phyloP scores from a whole-genome alignment of 2,329 filamentous ascomycete genomes.

The Diaporthe aspalathi region DNA sequence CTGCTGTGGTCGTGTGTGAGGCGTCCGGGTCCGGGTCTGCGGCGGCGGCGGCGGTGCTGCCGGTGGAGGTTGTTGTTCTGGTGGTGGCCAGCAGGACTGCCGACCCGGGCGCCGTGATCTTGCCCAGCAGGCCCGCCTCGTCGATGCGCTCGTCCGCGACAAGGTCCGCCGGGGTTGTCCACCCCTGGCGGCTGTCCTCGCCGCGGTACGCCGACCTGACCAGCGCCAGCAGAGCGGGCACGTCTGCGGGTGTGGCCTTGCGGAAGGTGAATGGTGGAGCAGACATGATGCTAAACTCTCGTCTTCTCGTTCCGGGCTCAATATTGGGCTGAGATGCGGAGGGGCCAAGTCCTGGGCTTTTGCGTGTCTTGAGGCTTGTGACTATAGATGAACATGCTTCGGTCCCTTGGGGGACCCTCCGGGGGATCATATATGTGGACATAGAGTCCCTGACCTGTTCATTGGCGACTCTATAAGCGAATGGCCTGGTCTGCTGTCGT shows the following conservation, averaged over 20 bases:
- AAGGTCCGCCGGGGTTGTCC: conserved; percentile 61
- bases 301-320: neutral
- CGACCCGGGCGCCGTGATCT: conserved; percentile 53
- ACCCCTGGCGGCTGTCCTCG: conserved; percentile 53
- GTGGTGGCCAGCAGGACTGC: conserved; percentile 53
- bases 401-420: too few relatives aligned
- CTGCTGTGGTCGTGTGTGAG: conserved; percentile 28
- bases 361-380: neutral
- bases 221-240: conserved; percentile 50
- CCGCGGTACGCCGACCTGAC: conserved; percentile 59
- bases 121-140: conserved; percentile 48
- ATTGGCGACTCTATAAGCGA: too few relatives aligned
- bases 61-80: too few relatives aligned
- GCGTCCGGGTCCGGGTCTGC: too few relatives aligned
- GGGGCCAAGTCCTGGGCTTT: neutral
- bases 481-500: neutral
- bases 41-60: too few relatives aligned
- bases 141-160: conserved; percentile 58
- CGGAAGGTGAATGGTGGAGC: conserved; percentile 46
- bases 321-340: neutral
- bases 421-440: neutral
- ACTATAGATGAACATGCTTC: rapidly evolving
- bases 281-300: neutral
- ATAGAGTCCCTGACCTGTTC: neutral
- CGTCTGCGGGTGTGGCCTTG: conserved; percentile 50